Evolutionary conservation across 768 basidiomycete species (phyloP).

Genomic region (Amanita phalloides): DNA sequence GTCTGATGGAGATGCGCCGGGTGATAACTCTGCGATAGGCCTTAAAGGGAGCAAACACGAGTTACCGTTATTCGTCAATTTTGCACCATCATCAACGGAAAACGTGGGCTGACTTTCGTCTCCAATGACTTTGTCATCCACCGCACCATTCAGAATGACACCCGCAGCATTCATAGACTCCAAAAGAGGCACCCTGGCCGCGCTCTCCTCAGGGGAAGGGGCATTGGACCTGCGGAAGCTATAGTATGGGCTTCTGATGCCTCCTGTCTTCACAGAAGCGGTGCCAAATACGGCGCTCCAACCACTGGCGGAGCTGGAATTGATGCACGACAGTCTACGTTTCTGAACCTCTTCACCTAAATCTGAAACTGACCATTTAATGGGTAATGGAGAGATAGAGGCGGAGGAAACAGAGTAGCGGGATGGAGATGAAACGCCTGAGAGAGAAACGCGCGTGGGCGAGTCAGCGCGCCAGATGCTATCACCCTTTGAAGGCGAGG

Average conservation of each 20-base stretch:
- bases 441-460: neutral
- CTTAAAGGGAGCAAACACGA: slow-evolving; percentile 5
- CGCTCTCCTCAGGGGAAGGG: slow-evolving; percentile 5
- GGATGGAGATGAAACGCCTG: slow-evolving; percentile 1
- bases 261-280: slow-evolving; percentile 5
- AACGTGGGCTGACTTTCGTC: slow-evolving; percentile 8
- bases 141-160: neutral
- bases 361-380: slow-evolving; percentile 4
- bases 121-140: neutral
- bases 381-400: neutral
- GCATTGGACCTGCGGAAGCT: slow-evolving; percentile 2
- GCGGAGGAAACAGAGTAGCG: slow-evolving; percentile 5
- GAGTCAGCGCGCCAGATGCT: neutral
- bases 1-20: neutral
- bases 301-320: neutral
- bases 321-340: neutral
- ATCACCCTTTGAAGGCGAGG: neutral
- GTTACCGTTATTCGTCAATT: slow-evolving; percentile 3
- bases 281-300: neutral
- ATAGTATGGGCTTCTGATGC: slow-evolving; percentile 5
- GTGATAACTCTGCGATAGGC: neutral
- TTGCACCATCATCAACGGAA: slow-evolving; percentile 4
- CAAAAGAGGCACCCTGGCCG: neutral
- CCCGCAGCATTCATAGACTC: neutral
- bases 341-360: neutral